These are phyloP conservation scores for Solanum paucissectum DNA, from an alignment of 257 asterid genomes.

Conservation along the genomic window DNA sequence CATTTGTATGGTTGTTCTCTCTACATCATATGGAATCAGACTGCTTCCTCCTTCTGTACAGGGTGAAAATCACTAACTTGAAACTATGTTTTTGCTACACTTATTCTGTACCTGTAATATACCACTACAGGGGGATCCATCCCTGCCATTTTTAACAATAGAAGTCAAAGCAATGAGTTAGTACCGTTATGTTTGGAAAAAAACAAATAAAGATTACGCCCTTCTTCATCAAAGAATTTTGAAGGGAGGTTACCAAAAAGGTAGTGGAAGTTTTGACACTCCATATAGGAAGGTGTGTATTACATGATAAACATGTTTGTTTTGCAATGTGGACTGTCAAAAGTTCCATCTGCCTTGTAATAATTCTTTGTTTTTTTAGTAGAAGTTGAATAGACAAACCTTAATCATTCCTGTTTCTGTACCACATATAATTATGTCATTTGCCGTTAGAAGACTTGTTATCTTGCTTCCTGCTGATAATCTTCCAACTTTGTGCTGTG, in stretches of 20 bases:
- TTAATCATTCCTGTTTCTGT: constrained; percentile 80
- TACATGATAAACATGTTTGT: background rate
- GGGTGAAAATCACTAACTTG: background rate
- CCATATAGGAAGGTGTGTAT: background rate
- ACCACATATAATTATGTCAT: constrained; percentile 88
- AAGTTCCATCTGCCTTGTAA: background rate
- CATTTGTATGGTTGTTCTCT: background rate
- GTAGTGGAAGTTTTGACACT: background rate
- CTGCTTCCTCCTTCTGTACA: background rate
- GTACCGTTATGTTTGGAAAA: background rate
- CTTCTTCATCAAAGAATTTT: background rate
- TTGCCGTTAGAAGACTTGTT: constrained; percentile 76
- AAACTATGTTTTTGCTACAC: background rate
- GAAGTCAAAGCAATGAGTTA: background rate
- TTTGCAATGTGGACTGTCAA: background rate
- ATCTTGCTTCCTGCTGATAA: constrained; percentile 90
- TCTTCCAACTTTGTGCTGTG: constrained; percentile 85
- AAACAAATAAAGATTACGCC: background rate
- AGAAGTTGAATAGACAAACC: constrained; percentile 26
- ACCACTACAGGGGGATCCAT: constrained; percentile 81
- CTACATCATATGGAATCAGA: background rate
- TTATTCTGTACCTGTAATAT: background rate
- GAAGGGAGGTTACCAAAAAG: background rate
- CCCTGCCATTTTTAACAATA: constrained; percentile 44
- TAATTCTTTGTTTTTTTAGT: background rate